Conservation (phyloP, 179 eudicot species). For the Gypsophila paniculata region DNA sequence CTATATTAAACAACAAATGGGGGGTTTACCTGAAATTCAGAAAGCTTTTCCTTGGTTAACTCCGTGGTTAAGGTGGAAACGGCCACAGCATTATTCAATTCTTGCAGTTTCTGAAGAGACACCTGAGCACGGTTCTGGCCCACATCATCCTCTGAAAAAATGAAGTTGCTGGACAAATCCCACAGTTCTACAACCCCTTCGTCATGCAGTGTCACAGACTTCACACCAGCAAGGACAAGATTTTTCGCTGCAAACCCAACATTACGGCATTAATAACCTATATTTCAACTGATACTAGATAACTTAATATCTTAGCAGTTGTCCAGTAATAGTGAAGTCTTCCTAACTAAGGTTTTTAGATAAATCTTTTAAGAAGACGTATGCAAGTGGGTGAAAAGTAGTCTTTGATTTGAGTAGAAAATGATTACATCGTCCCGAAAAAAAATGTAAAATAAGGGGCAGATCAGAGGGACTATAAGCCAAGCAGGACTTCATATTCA, state of each 20-base stretch:
- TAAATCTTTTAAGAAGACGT: too few species aligned
- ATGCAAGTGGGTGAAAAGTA: too few species aligned
- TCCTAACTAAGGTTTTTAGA: too few species aligned
- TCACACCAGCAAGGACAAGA: slow-evolving; percentile 77
- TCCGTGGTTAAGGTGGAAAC: slow-evolving; percentile 47
- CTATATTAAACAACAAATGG: too few species aligned
- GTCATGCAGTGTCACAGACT: slow-evolving; percentile 78
- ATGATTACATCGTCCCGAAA: too few species aligned
- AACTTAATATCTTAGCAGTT: too few species aligned
- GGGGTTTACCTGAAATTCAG: slow-evolving; percentile 67
- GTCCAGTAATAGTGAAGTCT: too few species aligned
- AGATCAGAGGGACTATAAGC: too few species aligned
- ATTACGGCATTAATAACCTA: slow-evolving; percentile 9
- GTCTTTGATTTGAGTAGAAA: too few species aligned
- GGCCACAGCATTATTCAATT: slow-evolving; percentile 55
- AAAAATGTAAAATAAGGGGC: too few species aligned
- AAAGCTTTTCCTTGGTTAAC: slow-evolving; percentile 52
- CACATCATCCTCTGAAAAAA: slow-evolving; percentile 54
- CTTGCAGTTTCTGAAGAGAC: slow-evolving; percentile 59
- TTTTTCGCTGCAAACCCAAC: slow-evolving; percentile 55
- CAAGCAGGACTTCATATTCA: too few species aligned
- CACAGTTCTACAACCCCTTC: slow-evolving; percentile 63
- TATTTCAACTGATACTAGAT: too few species aligned
- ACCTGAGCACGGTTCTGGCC: slow-evolving; percentile 66
- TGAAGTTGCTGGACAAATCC: slow-evolving; percentile 69